Evolutionary conservation across 2,329 filamentous ascomycete species (phyloP).

Genomic region (Cladobotryum protrusum): DNA sequence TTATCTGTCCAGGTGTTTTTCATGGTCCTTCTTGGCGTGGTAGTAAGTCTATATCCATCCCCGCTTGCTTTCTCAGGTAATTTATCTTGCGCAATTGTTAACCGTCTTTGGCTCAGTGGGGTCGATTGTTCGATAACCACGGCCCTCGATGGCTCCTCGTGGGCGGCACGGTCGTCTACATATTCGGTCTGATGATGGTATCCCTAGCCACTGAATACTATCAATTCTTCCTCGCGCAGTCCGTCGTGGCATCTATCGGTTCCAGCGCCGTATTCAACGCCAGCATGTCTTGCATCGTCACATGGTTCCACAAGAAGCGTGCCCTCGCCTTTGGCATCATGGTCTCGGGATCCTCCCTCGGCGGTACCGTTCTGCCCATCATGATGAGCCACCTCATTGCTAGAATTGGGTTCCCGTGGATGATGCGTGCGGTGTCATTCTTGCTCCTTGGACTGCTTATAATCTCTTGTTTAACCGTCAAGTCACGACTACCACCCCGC

Average conservation of each 20-base stretch:
- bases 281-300: conserved; percentile 36
- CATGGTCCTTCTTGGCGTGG: conserved; percentile 43
- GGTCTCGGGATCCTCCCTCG: conserved; percentile 48
- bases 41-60: conserved; percentile 26
- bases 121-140: conserved; percentile 58
- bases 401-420: conserved; percentile 40
- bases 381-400: conserved; percentile 50
- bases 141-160: conserved; percentile 54
- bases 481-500: conserved; percentile 39
- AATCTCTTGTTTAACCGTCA: conserved; percentile 31
- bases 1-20: conserved; percentile 46
- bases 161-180: conserved; percentile 48
- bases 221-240: conserved; percentile 39
- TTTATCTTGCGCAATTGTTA: not conserved
- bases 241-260: conserved; percentile 35
- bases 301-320: conserved; percentile 48
- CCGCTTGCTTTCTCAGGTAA: too few relatives aligned
- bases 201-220: conserved; percentile 43
- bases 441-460: conserved; percentile 35
- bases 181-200: conserved; percentile 61
- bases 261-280: conserved; percentile 38
- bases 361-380: conserved; percentile 55
- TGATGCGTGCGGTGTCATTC: conserved; percentile 42
- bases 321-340: conserved; percentile 49
- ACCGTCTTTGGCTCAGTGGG: conserved; percentile 33